A percentile compares a stretch with the other conserved stretches of the same genome.
Conservation (phyloP, 2,329 filamentous ascomycete genomes). For the Aspergillus sp. region DNA sequence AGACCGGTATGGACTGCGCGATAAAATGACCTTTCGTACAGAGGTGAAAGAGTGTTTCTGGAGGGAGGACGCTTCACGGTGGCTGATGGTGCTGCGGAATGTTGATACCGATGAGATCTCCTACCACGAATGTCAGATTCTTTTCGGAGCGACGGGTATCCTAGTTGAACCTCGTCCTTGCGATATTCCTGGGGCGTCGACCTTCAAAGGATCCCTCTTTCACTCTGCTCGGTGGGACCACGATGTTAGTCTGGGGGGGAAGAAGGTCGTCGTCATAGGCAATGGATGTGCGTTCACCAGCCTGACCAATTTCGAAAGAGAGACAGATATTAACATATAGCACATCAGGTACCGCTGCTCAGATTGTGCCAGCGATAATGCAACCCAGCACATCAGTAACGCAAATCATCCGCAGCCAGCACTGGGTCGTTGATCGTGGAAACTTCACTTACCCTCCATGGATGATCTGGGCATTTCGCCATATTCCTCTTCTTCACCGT, state of each 20-base stretch:
- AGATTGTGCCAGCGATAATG: constrained; percentile 24
- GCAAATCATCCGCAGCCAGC: constrained; percentile 57
- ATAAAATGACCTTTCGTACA: constrained; percentile 15
- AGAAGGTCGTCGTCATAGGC: constrained; percentile 29
- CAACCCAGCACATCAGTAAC: constrained; percentile 52
- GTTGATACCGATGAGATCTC: constrained; percentile 21
- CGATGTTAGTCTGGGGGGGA: constrained; percentile 20
- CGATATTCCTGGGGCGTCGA: constrained; percentile 25
- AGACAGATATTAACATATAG: too few species aligned
- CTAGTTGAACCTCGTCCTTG: constrained; percentile 13
- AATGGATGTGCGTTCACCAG: constrained; percentile 33
- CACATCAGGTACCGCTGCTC: constrained; percentile 23
- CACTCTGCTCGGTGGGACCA: constrained; percentile 30
- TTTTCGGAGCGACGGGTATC: constrained; percentile 54
- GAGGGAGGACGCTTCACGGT: constrained; percentile 52
- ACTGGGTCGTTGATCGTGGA: constrained; percentile 40
- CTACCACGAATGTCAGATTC: constrained; percentile 48
- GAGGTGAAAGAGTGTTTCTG: constrained; percentile 38
- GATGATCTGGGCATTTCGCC: constrained; percentile 42
- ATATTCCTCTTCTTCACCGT: constrained; percentile 43
- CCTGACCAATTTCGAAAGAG: too few species aligned
- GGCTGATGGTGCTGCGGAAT: constrained; percentile 37
- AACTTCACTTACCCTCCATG: constrained; percentile 24
- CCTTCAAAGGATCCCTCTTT: constrained; percentile 23
- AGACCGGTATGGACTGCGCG: constrained; percentile 44